Evolutionary conservation across 176 grass and related monocot species (phyloP).

Genomic region (Canna indica): DNA sequence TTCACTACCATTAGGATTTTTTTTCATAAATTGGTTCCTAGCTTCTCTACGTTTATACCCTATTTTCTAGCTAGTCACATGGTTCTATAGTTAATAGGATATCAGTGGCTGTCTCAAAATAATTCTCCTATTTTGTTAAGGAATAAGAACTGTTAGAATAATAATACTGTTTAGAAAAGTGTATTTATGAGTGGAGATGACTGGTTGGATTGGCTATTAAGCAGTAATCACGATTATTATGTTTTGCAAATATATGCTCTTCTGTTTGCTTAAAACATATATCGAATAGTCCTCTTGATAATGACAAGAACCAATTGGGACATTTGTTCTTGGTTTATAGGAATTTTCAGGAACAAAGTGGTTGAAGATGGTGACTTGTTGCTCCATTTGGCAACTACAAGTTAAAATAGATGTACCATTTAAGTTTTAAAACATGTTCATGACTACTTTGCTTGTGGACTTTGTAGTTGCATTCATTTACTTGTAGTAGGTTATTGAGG

Average conservation of each 20-base stretch:
- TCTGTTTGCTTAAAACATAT: neutral
- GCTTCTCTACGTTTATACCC: neutral
- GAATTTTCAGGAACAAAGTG: conserved; percentile 17
- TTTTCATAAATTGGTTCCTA: neutral
- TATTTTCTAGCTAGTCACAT: neutral
- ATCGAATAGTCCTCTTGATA: too few relatives aligned
- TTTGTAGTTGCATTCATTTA: neutral
- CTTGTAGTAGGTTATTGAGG: neutral
- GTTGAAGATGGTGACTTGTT: conserved; percentile 45
- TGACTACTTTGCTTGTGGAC: neutral
- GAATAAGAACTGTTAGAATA: neutral
- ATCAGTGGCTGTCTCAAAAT: neutral
- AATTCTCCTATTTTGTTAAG: neutral
- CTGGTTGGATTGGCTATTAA: neutral
- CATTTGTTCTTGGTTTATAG: conserved; percentile 27
- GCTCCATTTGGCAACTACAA: conserved; percentile 61
- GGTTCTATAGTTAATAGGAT: neutral
- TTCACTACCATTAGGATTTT: too few relatives aligned
- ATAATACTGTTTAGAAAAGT: neutral
- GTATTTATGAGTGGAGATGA: neutral
- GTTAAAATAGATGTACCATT: neutral
- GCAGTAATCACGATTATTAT: neutral
- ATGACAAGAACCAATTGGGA: neutral
- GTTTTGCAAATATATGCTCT: neutral
- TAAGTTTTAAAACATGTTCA: neutral